Base-by-base conservation (phyloP, 495 filamentous ascomycete species). In the Aspergillus nanangensis region DNA sequence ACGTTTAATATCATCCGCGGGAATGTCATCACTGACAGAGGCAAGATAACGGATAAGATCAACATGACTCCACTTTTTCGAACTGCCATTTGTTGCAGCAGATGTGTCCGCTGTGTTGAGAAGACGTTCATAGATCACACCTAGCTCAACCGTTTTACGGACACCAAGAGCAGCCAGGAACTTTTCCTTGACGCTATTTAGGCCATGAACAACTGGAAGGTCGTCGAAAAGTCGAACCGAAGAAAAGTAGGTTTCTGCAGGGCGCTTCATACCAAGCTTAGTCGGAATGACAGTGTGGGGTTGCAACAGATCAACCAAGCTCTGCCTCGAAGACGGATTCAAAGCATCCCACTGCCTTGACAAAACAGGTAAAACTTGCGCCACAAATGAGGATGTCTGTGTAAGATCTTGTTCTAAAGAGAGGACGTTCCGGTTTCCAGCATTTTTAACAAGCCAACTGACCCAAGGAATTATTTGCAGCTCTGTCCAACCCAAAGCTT, bases 201-300 rank as follows among this genome's bases (percentile, higher is more conserved):
- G 78, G n/a, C 75, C 79, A 46, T 78, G 75, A 8, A 96, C 78
- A 10, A 83, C 81, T 3, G 94, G 91, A 8, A 99, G 73, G 56
- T 99, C 94, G 45, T 94, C 85, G 58, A 99, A 99, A 7, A 97
- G 71, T 54, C 88, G 92, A 17, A 97, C 94, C 11, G 79, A 83
- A n/a, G 83, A 78, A 58, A 99, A 96, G 62, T 96, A 99, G 0
- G 94, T 81, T 51, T 97, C 90, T 10, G 67, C 66, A 17, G 94
- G 94, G 56, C 79, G 85, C 52, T 75, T 87, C 92, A 97, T 92
- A 8, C 94, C 94, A 50, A 83, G 62, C 57, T 84, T 96, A 0
- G 94, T 97, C 0, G 94, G 94, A 48, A 99, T 91, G 20, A 93
- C 77, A 3, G 88, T 83, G 23, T 83, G 72, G 19, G 75, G 69